Conservation (phyloP, 768 basidiomycete species). For the Cystofilobasidium ferigula region DNA sequence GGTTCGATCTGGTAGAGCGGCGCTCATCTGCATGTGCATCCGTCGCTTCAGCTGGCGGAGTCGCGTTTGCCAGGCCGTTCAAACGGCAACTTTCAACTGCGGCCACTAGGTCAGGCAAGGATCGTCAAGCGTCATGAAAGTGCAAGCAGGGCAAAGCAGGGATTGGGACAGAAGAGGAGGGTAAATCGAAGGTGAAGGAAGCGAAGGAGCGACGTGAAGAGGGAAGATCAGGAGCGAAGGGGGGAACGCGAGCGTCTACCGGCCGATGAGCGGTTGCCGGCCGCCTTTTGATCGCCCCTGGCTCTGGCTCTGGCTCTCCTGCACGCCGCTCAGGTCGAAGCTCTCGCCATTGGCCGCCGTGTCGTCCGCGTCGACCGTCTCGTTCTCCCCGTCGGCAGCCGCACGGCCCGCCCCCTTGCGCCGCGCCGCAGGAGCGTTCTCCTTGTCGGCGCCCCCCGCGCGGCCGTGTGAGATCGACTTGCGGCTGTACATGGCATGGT, state of each 20-base stretch:
- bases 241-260: not conserved
- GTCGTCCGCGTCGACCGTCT: not conserved
- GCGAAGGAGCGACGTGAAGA: not conserved
- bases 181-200: too few relatives aligned
- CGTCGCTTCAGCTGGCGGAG: too few relatives aligned
- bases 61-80: too few relatives aligned
- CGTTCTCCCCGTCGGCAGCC: not conserved
- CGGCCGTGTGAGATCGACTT: not conserved
- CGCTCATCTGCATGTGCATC: too few relatives aligned
- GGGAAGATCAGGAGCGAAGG: not conserved
- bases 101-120: too few relatives aligned
- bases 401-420: not conserved
- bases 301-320: not conserved
- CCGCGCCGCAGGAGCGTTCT: not conserved
- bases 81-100: too few relatives aligned
- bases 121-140: too few relatives aligned
- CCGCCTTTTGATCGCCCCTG: not conserved
- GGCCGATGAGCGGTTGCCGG: not conserved
- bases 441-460: not conserved
- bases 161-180: too few relatives aligned
- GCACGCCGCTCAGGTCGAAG: slow-evolving; percentile 1
- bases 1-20: not conserved
- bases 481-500: not conserved
- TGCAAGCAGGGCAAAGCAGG: too few relatives aligned
- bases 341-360: not conserved